Evolutionary conservation across 2,329 filamentous ascomycete species (phyloP), one percentile per base, ranked within the genome.

Genomic region (Coniochaeta sp.): DNA sequence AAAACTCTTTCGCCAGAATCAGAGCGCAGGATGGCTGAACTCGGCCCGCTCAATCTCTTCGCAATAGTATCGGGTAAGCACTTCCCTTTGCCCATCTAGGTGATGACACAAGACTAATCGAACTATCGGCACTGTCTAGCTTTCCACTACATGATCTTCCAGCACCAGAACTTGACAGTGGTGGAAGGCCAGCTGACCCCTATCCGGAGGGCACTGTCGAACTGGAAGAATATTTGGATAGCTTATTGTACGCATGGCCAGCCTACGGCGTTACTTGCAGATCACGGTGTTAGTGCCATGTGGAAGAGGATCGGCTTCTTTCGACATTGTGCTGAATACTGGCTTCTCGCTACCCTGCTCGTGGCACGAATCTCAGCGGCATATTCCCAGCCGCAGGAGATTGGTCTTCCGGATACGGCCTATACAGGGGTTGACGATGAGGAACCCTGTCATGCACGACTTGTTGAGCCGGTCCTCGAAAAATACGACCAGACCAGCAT

Each of bases 401-500:
- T 59, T 3, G 32, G 54, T n/a, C n/a, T n/a, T n/a, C 9, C 4
- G 30, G 40, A 34, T 36, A 36, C 34, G 57, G n/a, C n/a, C n/a
- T n/a, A n/a, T 19, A 16, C 55, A 19, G 1, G 60, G 62, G 55
- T 24, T 34, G 32, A 9, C 52, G n/a, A 17, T 55, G 26, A 28
- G n/a, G 52, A 36, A 22, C 26, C 34, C 52, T 30, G 30, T 26
- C 26, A 22, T 19, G 26, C 52, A 19, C n/a, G 28, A 9, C 26
- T 55, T 17, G 52, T 55, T n/a, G 52, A 55, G 52, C 52, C 55
- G 2, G 55, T 57, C 32, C 55, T 57, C 32, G 55, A 38, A 32
- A 57, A 72, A 61, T 75, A 73, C 62, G 73, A 75, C 59, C 71
- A 75, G 59, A 75, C 73, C 0, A 74, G 73, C 60, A 74, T 75